Percentiles rank a stretch among this genome's conserved stretches.
Conservation (phyloP, 768 basidiomycete species). For the Auriculariales sp. region DNA sequence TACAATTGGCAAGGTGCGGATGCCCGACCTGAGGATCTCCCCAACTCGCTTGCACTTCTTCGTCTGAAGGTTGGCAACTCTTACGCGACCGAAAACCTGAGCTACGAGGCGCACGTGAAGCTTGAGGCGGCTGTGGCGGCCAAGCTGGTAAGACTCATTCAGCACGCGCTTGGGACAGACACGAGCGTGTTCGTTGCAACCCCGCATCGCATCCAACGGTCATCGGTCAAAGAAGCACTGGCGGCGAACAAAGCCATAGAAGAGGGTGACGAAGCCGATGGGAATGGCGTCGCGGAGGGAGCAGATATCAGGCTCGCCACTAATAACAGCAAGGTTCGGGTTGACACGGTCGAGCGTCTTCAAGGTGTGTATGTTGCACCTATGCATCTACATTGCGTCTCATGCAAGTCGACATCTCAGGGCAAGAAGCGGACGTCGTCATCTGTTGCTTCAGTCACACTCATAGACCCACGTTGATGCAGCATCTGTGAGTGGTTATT, state of each 20-base stretch:
- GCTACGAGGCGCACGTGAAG: conserved; percentile 32
- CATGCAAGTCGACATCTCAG: conserved; percentile 13
- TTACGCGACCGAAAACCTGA: conserved; percentile 18
- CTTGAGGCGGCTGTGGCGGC: conserved; percentile 34
- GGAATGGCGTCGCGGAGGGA: conserved; percentile 8
- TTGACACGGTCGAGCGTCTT: conserved; percentile 36
- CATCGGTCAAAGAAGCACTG: conserved; percentile 33
- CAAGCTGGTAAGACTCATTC: conserved; percentile 24
- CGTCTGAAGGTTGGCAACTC: conserved; percentile 23
- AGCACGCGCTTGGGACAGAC: conserved; percentile 21
- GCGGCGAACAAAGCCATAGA: too few species aligned
- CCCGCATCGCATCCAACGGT: conserved; percentile 37
- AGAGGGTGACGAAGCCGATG: conserved; percentile 3
- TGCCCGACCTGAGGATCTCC: conserved; percentile 16
- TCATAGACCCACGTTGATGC: conserved; percentile 14
- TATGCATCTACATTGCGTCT: not conserved
- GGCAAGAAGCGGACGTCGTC: conserved; percentile 38
- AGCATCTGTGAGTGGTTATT: conserved; percentile 26
- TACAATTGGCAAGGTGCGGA: conserved; percentile 4
- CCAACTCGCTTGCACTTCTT: conserved; percentile 31
- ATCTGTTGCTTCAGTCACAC: conserved; percentile 37
- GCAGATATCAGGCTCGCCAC: conserved; percentile 7
- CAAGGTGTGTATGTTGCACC: conserved; percentile 21
- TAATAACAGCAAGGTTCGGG: conserved; percentile 13
- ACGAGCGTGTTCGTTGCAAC: conserved; percentile 38